phyloP scores from a whole-genome alignment of 1,284 basidiomycete genomes.

The Ceratobasidium sp. region DNA sequence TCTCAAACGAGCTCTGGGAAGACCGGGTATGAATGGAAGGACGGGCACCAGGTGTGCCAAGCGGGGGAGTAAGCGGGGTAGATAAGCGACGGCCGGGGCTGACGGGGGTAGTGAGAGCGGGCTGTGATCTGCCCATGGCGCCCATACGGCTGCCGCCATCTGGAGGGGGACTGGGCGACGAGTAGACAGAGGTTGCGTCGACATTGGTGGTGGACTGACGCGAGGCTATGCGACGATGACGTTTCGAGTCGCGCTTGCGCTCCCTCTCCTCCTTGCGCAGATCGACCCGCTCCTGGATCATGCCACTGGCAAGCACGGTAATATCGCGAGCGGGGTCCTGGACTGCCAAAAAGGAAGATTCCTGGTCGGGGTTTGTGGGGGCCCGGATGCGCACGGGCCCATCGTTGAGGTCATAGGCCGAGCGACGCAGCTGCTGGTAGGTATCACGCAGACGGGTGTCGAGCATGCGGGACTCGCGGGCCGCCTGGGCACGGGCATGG shows the following conservation, averaged over 20 bases:
- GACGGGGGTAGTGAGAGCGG: constrained; percentile 35
- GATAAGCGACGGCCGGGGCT: constrained; percentile 37
- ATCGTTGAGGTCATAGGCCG: constrained; percentile 63
- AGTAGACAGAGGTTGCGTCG: constrained; percentile 41
- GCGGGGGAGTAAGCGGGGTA: constrained; percentile 34
- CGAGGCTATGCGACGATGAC: constrained; percentile 45
- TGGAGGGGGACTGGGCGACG: constrained; percentile 34
- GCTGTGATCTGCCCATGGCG: constrained; percentile 17
- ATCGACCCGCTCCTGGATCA: constrained; percentile 84
- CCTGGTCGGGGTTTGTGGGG: constrained; percentile 50
- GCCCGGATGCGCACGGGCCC: constrained; percentile 65
- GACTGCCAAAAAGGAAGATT: constrained; percentile 16
- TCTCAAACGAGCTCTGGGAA: constrained; percentile 42
- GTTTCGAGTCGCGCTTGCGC: constrained; percentile 47
- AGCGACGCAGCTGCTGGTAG: constrained; percentile 74
- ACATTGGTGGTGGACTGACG: constrained; percentile 30
- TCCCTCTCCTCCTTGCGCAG: constrained; percentile 77
- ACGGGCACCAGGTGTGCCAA: constrained; percentile 29
- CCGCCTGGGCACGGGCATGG: constrained; percentile 70
- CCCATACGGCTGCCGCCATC: constrained; percentile 27
- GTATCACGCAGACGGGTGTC: constrained; percentile 76
- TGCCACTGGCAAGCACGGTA: constrained; percentile 79
- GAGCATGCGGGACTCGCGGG: constrained; percentile 73
- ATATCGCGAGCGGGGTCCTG: constrained; percentile 63
- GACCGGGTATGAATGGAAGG: constrained; percentile 35